These are phyloP conservation scores for Mycogone perniciosa DNA, from an alignment of 2,329 filamentous ascomycete species.

Conservation along the genomic window DNA sequence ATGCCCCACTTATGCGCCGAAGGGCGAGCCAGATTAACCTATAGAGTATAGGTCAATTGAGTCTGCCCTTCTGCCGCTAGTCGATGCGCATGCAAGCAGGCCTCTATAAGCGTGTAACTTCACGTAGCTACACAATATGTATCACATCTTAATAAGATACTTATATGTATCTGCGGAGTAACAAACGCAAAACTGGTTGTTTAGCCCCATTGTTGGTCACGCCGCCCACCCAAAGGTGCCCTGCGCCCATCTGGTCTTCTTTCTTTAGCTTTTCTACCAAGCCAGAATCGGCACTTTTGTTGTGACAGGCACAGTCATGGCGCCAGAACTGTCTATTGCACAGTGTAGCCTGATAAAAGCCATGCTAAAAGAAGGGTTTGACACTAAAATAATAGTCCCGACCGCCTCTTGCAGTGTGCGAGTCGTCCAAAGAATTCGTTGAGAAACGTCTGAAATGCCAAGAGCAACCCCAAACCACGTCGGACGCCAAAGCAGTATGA, in stretches of 20 bases:
- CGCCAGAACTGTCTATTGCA: background rate
- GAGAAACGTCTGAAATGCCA: background rate
- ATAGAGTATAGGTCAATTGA: too few species aligned
- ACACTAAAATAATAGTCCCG: background rate
- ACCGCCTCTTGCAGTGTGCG: background rate
- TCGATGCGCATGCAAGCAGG: too few species aligned
- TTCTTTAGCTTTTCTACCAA: background rate
- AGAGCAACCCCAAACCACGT: slow-evolving; percentile 1
- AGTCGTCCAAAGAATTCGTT: background rate
- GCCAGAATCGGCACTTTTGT: background rate
- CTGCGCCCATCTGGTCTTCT: too few species aligned
- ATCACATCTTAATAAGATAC: too few species aligned
- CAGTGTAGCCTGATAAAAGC: background rate
- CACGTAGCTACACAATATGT: too few species aligned
- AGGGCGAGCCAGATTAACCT: too few species aligned
- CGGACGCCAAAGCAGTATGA: slow-evolving; percentile 19
- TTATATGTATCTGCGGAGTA: too few species aligned
- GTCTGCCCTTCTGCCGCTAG: too few species aligned
- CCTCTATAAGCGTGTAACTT: too few species aligned
- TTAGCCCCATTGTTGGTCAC: background rate
- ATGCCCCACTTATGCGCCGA: too few species aligned
- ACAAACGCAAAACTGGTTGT: background rate
- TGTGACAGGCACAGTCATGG: background rate
- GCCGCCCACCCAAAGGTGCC: too few species aligned
- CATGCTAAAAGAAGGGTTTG: background rate